Percentiles rank a stretch among this genome's conserved stretches.
Conservation (phyloP, 257 asterid genomes). For the Scutellaria barbata region DNA sequence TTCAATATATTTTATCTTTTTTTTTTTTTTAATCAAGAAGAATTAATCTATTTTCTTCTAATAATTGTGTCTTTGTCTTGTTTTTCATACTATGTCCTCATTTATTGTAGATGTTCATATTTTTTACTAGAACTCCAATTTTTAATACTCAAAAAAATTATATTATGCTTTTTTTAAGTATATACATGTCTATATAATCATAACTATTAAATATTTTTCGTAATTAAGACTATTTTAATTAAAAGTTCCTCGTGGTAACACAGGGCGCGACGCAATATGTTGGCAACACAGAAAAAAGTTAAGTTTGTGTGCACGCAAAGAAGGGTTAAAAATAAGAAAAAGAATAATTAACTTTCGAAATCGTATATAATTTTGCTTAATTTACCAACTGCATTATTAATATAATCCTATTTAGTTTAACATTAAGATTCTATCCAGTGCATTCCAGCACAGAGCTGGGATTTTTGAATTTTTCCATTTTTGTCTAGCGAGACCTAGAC, state of each 20-base stretch:
- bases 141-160: too few relatives aligned
- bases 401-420: background rate
- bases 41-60: too few relatives aligned
- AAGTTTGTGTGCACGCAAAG: constrained; percentile 36
- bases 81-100: too few relatives aligned
- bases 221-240: background rate
- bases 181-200: too few relatives aligned
- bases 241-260: constrained; percentile 7
- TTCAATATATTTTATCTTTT: too few relatives aligned
- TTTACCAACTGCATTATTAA: constrained; percentile 3
- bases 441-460: background rate
- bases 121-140: too few relatives aligned
- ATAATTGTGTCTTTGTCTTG: too few relatives aligned
- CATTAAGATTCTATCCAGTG: background rate
- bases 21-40: too few relatives aligned
- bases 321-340: constrained; percentile 19
- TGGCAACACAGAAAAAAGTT: background rate
- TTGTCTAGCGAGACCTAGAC: background rate
- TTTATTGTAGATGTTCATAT: too few relatives aligned
- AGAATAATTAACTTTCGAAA: constrained; percentile 30
- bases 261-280: background rate
- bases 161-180: too few relatives aligned
- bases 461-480: background rate
- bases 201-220: background rate
- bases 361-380: constrained; percentile 13